Conservation (phyloP, 345 rosid genomes). For the Cardamine occulta region DNA sequence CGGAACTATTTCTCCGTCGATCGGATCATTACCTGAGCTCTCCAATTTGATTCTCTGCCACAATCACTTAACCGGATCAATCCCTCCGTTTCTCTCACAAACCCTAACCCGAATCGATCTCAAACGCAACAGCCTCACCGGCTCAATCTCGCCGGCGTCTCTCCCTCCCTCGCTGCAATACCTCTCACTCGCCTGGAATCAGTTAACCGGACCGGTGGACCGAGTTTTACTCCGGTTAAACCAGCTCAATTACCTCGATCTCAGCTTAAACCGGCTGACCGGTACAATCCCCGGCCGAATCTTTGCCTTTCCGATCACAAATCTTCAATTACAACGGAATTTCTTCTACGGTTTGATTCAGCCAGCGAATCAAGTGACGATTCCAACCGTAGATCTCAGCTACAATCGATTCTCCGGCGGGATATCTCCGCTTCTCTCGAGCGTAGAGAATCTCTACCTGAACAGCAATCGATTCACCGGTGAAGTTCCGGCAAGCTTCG, state of each 20-base stretch:
- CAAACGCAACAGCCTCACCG: constrained; percentile 79
- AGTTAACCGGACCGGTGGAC: constrained; percentile 69
- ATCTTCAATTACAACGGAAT: constrained; percentile 83
- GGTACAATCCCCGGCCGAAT: constrained; percentile 65
- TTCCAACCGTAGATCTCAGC: constrained; percentile 82
- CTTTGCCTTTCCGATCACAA: constrained; percentile 68
- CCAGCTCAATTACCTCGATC: constrained; percentile 72
- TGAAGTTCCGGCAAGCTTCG: constrained; percentile 77
- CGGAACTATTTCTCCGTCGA: constrained; percentile 60
- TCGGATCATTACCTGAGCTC: constrained; percentile 72
- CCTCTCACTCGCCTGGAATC: constrained; percentile 80
- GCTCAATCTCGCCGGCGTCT: constrained; percentile 58
- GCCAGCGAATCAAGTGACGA: constrained; percentile 66
- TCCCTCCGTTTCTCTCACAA: constrained; percentile 72
- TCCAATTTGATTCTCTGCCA: constrained; percentile 80
- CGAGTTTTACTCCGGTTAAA: constrained; percentile 59
- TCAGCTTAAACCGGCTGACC: constrained; percentile 76
- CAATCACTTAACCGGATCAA: constrained; percentile 79
- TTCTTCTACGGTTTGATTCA: constrained; percentile 65
- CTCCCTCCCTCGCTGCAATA: constrained; percentile 78
- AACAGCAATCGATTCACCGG: constrained; percentile 94
- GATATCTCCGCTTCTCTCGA: constrained; percentile 78
- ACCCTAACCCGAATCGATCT: constrained; percentile 76
- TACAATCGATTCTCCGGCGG: constrained; percentile 79
- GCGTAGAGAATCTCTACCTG: constrained; percentile 81